Percentiles rank a stretch among this genome's conserved stretches.
Conservation (phyloP, 495 filamentous ascomycete genomes). For the Xeromyces bisporus region DNA sequence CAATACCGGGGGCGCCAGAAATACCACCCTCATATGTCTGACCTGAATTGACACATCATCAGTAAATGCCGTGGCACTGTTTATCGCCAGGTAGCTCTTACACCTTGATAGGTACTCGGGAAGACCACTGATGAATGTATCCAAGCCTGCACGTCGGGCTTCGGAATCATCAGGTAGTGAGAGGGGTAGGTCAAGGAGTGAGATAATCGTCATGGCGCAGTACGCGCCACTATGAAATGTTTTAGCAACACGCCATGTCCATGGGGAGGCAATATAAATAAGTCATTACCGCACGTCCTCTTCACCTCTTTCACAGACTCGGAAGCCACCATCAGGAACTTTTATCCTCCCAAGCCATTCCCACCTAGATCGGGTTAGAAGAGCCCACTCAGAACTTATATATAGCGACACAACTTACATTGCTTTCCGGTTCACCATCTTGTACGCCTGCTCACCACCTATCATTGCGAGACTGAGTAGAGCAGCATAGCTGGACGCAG, state of each 20-base stretch:
- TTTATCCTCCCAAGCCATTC: conserved; percentile 73
- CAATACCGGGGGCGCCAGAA: conserved; percentile 57
- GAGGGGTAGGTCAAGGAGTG: conserved; percentile 67
- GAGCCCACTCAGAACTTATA: not conserved
- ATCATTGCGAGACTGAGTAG: conserved; percentile 62
- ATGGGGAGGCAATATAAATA: not conserved
- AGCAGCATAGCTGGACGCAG: conserved; percentile 74
- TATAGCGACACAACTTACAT: conserved; percentile 36
- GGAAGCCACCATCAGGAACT: conserved; percentile 68
- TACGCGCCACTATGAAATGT: conserved; percentile 55
- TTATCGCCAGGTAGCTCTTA: conserved; percentile 30
- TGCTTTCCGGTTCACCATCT: conserved; percentile 58
- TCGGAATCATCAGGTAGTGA: conserved; percentile 47
- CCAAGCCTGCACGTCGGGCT: conserved; percentile 27
- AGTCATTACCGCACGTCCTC: conserved; percentile 64
- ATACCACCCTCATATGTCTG: conserved; percentile 94
- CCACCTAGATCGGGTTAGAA: conserved; percentile 36
- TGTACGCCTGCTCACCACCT: conserved; percentile 52
- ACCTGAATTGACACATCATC: conserved; percentile 29
- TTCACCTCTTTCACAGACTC: conserved; percentile 65
- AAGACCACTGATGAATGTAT: conserved; percentile 47
- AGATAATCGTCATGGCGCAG: conserved; percentile 67
- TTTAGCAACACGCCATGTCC: conserved; percentile 4
- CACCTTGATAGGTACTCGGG: conserved; percentile 68
- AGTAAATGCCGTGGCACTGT: conserved; percentile 3